A percentile compares a stretch with the other conserved stretches of the same genome.
Evolutionary conservation across 2,329 filamentous ascomycete genomes (phyloP).

Genomic region (Tolypocladium inflatum): DNA sequence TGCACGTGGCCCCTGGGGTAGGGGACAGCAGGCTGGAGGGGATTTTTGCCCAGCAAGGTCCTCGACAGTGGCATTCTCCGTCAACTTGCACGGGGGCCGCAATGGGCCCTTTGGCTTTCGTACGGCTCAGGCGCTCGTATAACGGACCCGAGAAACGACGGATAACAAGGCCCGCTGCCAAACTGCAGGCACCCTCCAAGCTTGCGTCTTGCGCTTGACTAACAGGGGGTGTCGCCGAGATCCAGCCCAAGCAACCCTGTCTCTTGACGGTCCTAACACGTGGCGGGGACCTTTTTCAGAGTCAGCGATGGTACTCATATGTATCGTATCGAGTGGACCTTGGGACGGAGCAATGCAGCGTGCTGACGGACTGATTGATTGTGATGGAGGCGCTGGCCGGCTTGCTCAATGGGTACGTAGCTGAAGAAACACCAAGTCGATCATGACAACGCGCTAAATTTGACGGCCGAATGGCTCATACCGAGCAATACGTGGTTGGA

Average conservation of each 20-base stretch:
- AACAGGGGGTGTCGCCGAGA: background rate
- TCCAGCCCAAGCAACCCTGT: background rate
- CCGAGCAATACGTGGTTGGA: background rate
- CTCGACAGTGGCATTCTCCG: background rate
- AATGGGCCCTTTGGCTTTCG: background rate
- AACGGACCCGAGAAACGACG: background rate
- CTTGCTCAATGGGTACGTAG: background rate
- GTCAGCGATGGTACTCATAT: no score
- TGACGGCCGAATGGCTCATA: background rate
- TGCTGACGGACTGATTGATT: background rate
- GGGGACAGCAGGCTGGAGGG: background rate
- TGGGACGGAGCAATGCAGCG: background rate
- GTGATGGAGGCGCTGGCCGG: background rate
- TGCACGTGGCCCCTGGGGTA: background rate
- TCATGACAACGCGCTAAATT: background rate
- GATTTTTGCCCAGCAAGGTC: background rate
- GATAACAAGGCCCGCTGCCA: background rate
- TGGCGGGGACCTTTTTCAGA: background rate
- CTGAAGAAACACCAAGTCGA: background rate
- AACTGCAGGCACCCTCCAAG: background rate
- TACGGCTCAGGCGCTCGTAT: no score
- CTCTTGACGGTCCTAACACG: background rate
- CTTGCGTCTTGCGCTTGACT: background rate
- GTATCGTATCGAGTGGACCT: background rate
- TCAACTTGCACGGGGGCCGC: background rate